These are phyloP conservation scores for Kokia cookei DNA, from an alignment of 441 rosid genomes.

Conservation along the genomic window DNA sequence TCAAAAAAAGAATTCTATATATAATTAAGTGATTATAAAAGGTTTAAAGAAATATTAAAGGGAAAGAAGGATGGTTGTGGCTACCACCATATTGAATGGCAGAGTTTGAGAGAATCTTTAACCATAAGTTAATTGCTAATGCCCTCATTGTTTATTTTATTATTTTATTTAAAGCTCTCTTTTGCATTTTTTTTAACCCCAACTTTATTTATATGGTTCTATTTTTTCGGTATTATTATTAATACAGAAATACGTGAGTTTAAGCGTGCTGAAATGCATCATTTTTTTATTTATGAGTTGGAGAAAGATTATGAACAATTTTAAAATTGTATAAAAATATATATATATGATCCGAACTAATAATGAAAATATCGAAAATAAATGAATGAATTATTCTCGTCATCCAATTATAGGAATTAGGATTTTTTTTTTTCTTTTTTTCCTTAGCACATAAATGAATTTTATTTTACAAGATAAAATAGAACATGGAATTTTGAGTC, in stretches of 20 bases:
- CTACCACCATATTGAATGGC: neutral
- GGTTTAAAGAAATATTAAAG: neutral
- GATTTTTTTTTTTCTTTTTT: neutral
- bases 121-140: neutral
- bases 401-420: neutral
- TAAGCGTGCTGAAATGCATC: rapidly evolving
- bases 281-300: rapidly evolving
- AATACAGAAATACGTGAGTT: rapidly evolving
- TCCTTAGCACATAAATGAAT: neutral
- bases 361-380: too few relatives aligned
- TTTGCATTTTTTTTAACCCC: neutral
- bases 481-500: neutral
- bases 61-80: neutral
- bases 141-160: neutral
- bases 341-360: too few relatives aligned
- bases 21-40: too few relatives aligned
- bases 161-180: neutral
- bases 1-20: too few relatives aligned
- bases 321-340: too few relatives aligned
- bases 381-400: neutral
- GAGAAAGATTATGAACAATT: rapidly evolving
- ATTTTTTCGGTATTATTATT: too few relatives aligned
- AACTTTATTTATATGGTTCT: neutral
- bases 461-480: neutral
- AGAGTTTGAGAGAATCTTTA: neutral